Evolutionary conservation across 768 basidiomycete species (phyloP), one percentile per base, ranked within the genome.

Genomic region (Suillus hirtellus): DNA sequence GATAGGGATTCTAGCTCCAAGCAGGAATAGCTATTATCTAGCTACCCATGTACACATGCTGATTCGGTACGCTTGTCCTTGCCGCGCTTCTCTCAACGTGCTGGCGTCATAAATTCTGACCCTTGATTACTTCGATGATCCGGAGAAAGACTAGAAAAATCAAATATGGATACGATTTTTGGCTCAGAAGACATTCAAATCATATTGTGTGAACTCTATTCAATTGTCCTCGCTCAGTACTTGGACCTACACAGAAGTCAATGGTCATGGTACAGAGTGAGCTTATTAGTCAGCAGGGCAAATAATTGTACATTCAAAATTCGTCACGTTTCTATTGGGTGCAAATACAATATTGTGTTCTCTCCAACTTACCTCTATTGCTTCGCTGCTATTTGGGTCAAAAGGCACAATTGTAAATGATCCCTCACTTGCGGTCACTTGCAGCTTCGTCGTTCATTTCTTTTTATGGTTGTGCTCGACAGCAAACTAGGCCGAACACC

Each of bases 401-500:
- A 61, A 24, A 60, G 17, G 19, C 52, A 27, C 38, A 47, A 49
- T 35, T 62, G 65, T 74, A 72, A 69, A 86, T 85, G 86, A 76
- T 79, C 73, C 76, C 82, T 71, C 83, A 84, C 71, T 73, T 87
- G 34, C 72, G 82, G 63, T 72, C 79, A 60, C 81, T 80, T 61
- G 75, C 80, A 42, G 79, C 85, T 71, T 84, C 82, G 21, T 74
- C 75, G 11, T 87, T 86, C 72, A 75, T 86, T 65, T 81, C 85
- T 37, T 83, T 84, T 71, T 85, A 85, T 74, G 80, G 84, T 49
- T 87, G 87, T 67, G 78, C 82, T 55, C 81, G 80, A 58, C 71
- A 76, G 14, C 74, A 75, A 55, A 49, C 73, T 31, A 65, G 66
- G 55, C 65, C 68, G 62, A 55, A 63, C 66, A 55, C 72, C 61